These are phyloP conservation scores for Berkeleyomyces basicola DNA, from an alignment of 2,329 filamentous ascomycete genomes.

Conservation along the genomic window DNA sequence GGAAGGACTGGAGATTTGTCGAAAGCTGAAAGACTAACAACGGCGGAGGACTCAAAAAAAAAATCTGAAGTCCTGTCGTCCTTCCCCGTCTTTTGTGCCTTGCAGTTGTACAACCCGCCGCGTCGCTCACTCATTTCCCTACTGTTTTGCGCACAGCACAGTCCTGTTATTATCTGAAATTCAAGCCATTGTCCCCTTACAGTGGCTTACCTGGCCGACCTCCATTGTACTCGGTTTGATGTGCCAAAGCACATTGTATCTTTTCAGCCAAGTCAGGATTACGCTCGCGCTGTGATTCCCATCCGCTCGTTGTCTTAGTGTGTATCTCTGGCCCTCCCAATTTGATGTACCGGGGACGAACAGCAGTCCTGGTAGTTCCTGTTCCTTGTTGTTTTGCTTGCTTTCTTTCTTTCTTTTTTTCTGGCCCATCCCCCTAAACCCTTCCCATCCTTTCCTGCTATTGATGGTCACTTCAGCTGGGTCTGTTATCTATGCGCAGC, in stretches of 20 bases:
- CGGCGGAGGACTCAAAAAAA: neutral
- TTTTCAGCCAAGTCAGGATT: neutral
- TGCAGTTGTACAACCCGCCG: neutral
- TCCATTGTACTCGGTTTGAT: neutral
- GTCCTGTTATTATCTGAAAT: neutral
- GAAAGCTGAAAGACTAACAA: neutral
- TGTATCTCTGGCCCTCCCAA: neutral
- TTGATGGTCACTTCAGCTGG: neutral
- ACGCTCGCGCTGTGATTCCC: conserved; percentile 4
- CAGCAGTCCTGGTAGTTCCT: neutral
- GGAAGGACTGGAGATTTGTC: neutral
- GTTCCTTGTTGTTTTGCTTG: conserved; percentile 1
- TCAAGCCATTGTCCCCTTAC: neutral
- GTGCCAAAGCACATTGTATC: neutral
- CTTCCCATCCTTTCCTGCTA: neutral
- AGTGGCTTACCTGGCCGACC: neutral
- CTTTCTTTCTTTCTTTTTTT: neutral
- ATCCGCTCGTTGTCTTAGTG: conserved; percentile 2
- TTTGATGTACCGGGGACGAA: neutral
- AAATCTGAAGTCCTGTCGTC: neutral
- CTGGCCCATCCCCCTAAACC: conserved; percentile 1
- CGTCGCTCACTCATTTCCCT: neutral
- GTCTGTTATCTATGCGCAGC: neutral
- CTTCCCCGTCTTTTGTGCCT: neutral
- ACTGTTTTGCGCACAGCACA: neutral